A percentile compares a stretch with the other conserved stretches of the same genome.
Evolutionary conservation across 441 rosid species (phyloP).

Genomic region (Euphorbia schlechtendalii): DNA sequence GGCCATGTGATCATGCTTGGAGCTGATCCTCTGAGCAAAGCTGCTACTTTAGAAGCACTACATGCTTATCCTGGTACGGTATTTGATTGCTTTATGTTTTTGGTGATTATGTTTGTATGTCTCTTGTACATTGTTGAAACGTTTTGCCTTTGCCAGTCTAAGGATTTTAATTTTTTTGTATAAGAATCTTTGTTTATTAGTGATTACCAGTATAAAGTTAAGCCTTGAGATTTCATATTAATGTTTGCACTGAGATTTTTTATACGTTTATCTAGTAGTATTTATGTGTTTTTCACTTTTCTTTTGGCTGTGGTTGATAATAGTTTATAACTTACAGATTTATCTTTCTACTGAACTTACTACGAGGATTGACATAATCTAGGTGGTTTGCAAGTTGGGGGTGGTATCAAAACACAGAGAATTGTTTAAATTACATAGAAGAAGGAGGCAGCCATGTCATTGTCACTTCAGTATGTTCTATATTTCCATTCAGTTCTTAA

Average conservation of each 20-base stretch:
- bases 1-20: constrained; percentile 95
- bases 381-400: constrained; percentile 83
- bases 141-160: not conserved
- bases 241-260: no score
- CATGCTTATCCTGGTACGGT: constrained; percentile 79
- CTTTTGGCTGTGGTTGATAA: no score
- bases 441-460: constrained; percentile 97
- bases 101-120: not conserved
- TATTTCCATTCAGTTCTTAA: no score
- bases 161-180: no score
- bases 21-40: constrained; percentile 79
- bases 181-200: no score
- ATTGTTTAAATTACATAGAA: constrained; percentile 56
- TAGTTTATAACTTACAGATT: no score
- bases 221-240: no score
- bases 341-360: constrained; percentile 40
- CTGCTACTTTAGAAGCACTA: constrained; percentile 71
- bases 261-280: no score
- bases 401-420: no score
- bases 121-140: not conserved
- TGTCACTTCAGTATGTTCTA: constrained; percentile 71
- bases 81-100: not conserved
- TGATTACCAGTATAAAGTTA: no score
- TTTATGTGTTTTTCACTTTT: no score
- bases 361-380: constrained; percentile 45